Percentiles rank a stretch among this genome's conserved stretches.
Conservation (phyloP, 768 basidiomycete genomes). For the Ramaria sp. region DNA sequence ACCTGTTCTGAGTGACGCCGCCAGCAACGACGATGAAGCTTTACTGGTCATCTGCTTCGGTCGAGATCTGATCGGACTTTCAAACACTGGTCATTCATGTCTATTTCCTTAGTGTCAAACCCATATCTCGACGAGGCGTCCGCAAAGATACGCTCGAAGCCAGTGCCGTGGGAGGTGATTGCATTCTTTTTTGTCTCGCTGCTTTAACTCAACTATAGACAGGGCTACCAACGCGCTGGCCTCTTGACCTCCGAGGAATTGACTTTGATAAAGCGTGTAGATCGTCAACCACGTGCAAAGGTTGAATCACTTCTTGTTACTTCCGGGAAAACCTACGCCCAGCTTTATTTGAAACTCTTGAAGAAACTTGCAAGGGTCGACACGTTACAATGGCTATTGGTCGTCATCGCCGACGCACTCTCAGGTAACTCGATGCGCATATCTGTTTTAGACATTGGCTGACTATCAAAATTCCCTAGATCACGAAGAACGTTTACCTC, state of each 20-base stretch:
- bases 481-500: slow-evolving; percentile 75
- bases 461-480: slow-evolving; percentile 30
- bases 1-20: background rate
- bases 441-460: background rate
- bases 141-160: slow-evolving; percentile 79
- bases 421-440: slow-evolving; percentile 28
- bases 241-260: slow-evolving; percentile 85
- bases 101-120: slow-evolving; percentile 68
- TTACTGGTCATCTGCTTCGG: background rate
- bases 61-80: background rate
- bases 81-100: slow-evolving; percentile 32
- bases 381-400: slow-evolving; percentile 79
- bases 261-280: slow-evolving; percentile 79
- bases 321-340: slow-evolving; percentile 74
- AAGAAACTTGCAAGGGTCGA: slow-evolving; percentile 78
- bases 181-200: background rate
- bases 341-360: slow-evolving; percentile 82
- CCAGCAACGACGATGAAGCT: slow-evolving; percentile 4
- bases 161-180: slow-evolving; percentile 90
- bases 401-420: slow-evolving; percentile 82
- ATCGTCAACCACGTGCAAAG: slow-evolving; percentile 65
- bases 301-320: slow-evolving; percentile 69
- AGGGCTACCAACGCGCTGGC: slow-evolving; percentile 94
- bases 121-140: slow-evolving; percentile 80
- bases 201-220: slow-evolving; percentile 12